Evolutionary conservation across 345 rosid species (phyloP).

Genomic region (Boechera stricta): DNA sequence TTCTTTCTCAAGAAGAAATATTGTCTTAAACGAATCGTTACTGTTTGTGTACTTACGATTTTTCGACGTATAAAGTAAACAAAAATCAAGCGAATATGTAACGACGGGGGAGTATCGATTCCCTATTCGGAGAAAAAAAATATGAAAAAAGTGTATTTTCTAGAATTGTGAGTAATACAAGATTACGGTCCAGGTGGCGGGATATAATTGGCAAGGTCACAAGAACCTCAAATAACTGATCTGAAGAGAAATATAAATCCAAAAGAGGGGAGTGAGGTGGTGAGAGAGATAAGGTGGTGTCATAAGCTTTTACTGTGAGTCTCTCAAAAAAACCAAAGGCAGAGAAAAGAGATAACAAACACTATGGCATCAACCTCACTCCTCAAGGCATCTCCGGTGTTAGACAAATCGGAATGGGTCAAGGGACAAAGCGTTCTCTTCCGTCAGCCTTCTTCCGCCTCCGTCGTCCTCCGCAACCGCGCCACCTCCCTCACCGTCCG

Average conservation of each 20-base stretch:
- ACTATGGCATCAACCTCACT: constrained; percentile 89
- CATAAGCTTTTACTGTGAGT: constrained; percentile 39
- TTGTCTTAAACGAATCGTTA: constrained; percentile 5
- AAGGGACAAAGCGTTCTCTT: constrained; percentile 67
- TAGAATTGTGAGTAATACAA: constrained; percentile 31
- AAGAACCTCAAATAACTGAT: constrained; percentile 83
- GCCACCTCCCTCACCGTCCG: constrained; percentile 62
- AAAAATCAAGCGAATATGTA: constrained; percentile 27
- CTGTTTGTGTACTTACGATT: neutral
- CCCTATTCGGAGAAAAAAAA: neutral
- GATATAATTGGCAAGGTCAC: constrained; percentile 49
- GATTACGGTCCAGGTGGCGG: constrained; percentile 72
- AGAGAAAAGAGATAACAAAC: constrained; percentile 17
- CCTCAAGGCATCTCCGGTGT: constrained; percentile 80
- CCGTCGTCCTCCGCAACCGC: constrained; percentile 58
- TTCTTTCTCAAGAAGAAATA: neutral
- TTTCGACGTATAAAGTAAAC: constrained; percentile 26
- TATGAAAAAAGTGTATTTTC: neutral
- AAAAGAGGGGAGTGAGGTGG: constrained; percentile 39
- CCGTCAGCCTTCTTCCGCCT: constrained; percentile 66
- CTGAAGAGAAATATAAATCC: constrained; percentile 57
- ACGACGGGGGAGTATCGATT: constrained; percentile 22
- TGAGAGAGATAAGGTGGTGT: constrained; percentile 47
- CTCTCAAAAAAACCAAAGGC: constrained; percentile 39
- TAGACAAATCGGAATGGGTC: constrained; percentile 83